Percentiles rank a stretch among this genome's conserved stretches.
Evolutionary conservation across 176 grass and related monocot genomes (phyloP).

Genomic region (Lolium multiflorum): DNA sequence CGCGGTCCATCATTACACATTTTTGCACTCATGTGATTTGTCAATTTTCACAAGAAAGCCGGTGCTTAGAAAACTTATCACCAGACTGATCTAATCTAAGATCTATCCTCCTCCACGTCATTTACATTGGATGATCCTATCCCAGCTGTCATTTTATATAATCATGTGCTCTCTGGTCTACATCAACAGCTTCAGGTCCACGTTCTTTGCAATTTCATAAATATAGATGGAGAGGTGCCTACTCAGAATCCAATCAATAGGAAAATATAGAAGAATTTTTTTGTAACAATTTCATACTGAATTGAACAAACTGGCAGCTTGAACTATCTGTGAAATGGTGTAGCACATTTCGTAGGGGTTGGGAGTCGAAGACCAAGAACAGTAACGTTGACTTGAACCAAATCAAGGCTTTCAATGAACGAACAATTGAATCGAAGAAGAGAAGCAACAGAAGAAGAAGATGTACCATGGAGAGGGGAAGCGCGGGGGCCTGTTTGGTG

Average conservation of each 20-base stretch:
- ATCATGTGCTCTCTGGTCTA: conserved; percentile 19
- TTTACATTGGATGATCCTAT: conserved; percentile 15
- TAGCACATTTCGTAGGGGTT: not conserved
- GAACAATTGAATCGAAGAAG: not conserved
- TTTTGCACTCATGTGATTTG: conserved; percentile 17
- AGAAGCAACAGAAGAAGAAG: not conserved
- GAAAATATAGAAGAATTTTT: not conserved
- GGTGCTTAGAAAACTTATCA: conserved; percentile 38
- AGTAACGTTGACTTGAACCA: conserved; percentile 22
- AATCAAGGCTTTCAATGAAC: conserved; percentile 1
- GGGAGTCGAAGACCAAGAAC: conserved; percentile 35
- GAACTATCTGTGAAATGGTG: conserved; percentile 13
- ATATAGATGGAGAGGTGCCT: not conserved
- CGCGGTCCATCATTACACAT: conserved; percentile 28
- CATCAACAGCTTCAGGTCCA: conserved; percentile 44
- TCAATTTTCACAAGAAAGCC: conserved; percentile 43
- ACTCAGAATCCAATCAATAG: conserved; percentile 17
- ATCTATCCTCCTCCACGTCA: conserved; percentile 37
- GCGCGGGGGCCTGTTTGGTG: conserved; percentile 59
- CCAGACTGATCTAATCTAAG: conserved; percentile 37
- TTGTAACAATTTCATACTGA: not conserved
- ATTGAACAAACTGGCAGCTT: conserved; percentile 38
- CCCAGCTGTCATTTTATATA: conserved; percentile 19
- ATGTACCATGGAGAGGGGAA: conserved; percentile 73
- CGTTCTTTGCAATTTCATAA: conserved; percentile 35